A percentile compares a stretch with the other conserved stretches of the same genome.
phyloP scores from a whole-genome alignment of 2,329 filamentous ascomycete genomes.

The Alternaria panax region DNA sequence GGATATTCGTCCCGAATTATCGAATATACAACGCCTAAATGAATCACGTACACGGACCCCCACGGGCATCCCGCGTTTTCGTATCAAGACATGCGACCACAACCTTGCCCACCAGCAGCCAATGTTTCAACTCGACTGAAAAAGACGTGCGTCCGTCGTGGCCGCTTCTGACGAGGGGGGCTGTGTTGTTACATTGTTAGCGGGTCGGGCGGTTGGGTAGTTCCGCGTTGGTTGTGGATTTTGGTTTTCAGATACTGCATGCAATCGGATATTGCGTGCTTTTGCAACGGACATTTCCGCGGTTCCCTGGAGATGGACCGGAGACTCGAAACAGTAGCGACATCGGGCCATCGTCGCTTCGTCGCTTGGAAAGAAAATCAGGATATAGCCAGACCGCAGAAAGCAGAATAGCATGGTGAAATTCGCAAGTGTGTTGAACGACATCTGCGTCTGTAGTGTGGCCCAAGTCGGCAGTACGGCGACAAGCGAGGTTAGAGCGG shows the following conservation, averaged over 20 bases:
- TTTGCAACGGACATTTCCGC: constrained; percentile 20
- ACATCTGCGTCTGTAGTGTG: constrained; percentile 23
- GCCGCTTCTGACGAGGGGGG: constrained; percentile 1
- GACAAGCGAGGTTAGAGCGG: constrained; percentile 22
- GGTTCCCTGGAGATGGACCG: constrained; percentile 9
- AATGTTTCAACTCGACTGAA: constrained; percentile 16
- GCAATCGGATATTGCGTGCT: constrained; percentile 12
- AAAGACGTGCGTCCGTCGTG: constrained; percentile 12
- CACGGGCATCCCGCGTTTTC: constrained; percentile 32
- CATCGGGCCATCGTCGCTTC: constrained; percentile 5
- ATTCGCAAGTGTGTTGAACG: constrained; percentile 19
- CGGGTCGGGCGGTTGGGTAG: constrained; percentile 22
- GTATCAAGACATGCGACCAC: constrained; percentile 24
- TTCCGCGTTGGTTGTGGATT: constrained; percentile 14
- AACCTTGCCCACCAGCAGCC: constrained; percentile 9
- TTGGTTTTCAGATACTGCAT: background rate
- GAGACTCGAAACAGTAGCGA: constrained; percentile 7
- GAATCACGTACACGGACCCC: constrained; percentile 40
- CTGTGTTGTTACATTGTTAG: constrained; percentile 12
- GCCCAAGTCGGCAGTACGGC: constrained; percentile 15
- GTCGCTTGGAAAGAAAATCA: background rate
- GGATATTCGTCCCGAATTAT: constrained; percentile 16
- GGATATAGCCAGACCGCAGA: constrained; percentile 10
- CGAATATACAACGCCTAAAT: constrained; percentile 33
- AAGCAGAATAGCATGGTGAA: constrained; percentile 15